A percentile compares a stretch with the other conserved stretches of the same genome.
phyloP scores from a whole-genome alignment of 176 grass and related monocot genomes.

The Dendrocalamus sinicus region DNA sequence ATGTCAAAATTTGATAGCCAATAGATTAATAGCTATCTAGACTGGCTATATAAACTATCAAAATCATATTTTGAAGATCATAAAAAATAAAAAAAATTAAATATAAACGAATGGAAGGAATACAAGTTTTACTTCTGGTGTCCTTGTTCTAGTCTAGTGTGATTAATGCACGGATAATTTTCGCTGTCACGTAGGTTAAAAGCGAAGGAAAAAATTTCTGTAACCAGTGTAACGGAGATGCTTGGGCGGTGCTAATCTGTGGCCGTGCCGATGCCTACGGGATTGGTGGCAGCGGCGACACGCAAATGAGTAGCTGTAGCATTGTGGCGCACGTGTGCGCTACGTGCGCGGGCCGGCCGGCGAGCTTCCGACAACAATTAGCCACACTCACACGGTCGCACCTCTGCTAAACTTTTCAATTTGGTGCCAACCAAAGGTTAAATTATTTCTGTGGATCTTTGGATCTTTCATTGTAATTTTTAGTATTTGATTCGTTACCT shows the following conservation, averaged over 20 bases:
- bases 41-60: too few species aligned
- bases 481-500: background rate
- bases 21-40: too few species aligned
- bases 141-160: background rate
- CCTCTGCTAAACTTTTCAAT: background rate
- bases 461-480: background rate
- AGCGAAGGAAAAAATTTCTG: background rate
- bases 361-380: background rate
- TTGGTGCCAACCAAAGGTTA: too few species aligned
- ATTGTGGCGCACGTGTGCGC: background rate
- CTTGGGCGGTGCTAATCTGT: background rate
- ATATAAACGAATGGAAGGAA: too few species aligned
- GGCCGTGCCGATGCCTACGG: background rate
- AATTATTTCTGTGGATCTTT: background rate
- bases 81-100: too few species aligned
- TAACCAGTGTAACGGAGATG: background rate
- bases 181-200: background rate
- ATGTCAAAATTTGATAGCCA: too few species aligned
- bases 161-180: background rate
- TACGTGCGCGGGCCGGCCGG: background rate
- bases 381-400: background rate
- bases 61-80: too few species aligned
- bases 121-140: too few species aligned
- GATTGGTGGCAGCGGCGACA: background rate
- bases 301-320: background rate